phyloP scores from a whole-genome alignment of 306 rosid genomes.

The Gastrolobium villosum region DNA sequence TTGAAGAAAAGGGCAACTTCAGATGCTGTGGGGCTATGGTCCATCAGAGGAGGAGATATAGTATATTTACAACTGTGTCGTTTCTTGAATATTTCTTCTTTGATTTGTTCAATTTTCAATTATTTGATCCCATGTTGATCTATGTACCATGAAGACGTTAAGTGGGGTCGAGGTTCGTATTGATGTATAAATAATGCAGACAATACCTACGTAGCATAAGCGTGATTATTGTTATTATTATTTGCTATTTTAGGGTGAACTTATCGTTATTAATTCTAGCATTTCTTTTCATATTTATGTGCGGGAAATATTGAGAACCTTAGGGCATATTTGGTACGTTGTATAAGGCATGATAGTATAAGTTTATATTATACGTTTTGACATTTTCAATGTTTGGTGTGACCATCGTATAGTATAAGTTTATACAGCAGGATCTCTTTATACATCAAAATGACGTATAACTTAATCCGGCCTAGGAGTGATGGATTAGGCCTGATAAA shows the following conservation, averaged over 20 bases:
- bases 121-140: background rate
- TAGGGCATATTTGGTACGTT: too few species aligned
- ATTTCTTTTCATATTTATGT: background rate
- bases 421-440: too few species aligned
- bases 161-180: slow-evolving; percentile 21
- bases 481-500: too few species aligned
- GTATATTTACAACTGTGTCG: background rate
- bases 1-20: too few species aligned
- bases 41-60: too few species aligned
- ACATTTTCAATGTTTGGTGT: too few species aligned
- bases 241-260: background rate
- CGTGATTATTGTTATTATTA: background rate
- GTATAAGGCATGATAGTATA: too few species aligned
- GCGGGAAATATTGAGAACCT: background rate
- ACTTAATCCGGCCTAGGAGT: too few species aligned
- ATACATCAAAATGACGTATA: too few species aligned
- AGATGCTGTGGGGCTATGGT: too few species aligned
- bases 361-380: too few species aligned
- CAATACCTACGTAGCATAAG: background rate
- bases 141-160: background rate
- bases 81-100: background rate
- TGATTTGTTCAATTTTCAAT: background rate
- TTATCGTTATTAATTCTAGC: background rate
- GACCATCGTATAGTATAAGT: too few species aligned
- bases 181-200: background rate